phyloP scores from a whole-genome alignment of 345 rosid species.

The Raphanus raphanistrum region DNA sequence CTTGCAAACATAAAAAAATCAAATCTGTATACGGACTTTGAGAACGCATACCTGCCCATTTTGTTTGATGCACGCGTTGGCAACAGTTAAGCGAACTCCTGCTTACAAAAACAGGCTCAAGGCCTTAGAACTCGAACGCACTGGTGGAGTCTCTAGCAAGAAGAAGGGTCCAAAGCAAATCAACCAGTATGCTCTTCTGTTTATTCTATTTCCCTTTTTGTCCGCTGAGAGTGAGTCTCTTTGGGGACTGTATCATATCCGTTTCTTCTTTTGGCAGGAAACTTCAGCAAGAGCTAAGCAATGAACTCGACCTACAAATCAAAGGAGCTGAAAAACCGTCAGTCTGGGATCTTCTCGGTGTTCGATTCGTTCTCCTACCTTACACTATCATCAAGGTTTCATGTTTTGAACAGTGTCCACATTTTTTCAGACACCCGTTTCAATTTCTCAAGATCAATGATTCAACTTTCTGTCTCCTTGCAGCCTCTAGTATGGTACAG shows the following conservation, averaged over 20 bases:
- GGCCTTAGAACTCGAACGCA: slow-evolving; percentile 85
- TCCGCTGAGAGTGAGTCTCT: not conserved
- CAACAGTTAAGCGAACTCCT: slow-evolving; percentile 84
- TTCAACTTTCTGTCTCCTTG: slow-evolving; percentile 29
- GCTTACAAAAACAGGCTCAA: slow-evolving; percentile 84
- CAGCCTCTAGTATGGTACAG: slow-evolving; percentile 72
- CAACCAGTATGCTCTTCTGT: slow-evolving; percentile 52
- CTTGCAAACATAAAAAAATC: slow-evolving; percentile 1
- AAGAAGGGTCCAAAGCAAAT: slow-evolving; percentile 82
- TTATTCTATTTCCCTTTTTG: not conserved
- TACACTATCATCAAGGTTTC: slow-evolving; percentile 75
- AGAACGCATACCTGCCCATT: not conserved
- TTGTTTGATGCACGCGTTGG: slow-evolving; percentile 64
- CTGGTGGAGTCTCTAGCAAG: slow-evolving; percentile 71
- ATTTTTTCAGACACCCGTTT: not conserved
- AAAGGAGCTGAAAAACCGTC: slow-evolving; percentile 85
- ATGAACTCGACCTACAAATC: slow-evolving; percentile 84
- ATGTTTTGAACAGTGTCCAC: not conserved
- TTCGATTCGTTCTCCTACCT: slow-evolving; percentile 71
- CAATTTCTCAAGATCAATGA: not conserved
- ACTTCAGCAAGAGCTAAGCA: slow-evolving; percentile 83
- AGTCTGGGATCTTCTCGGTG: slow-evolving; percentile 73
- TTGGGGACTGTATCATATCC: not conserved
- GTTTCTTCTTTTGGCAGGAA: slow-evolving; percentile 48
- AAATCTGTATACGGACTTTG: not conserved